Evolutionary conservation across 75 land plant species (phyloP), one percentile per base, ranked within the genome.

Genomic region (Gnetum montanum): DNA sequence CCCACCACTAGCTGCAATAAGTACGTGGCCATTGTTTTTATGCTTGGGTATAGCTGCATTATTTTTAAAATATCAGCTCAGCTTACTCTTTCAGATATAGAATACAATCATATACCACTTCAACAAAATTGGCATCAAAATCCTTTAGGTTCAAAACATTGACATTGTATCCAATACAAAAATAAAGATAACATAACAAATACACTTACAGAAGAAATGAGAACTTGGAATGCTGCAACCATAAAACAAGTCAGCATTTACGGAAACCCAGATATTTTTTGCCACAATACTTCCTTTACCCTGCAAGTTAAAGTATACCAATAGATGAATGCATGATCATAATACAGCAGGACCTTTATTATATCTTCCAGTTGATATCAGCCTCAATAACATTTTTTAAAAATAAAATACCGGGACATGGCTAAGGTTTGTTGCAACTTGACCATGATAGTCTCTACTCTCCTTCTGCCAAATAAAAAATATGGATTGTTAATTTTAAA

Each of bases 1-100:
- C 13, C 97, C 97, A 54, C 97, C 97, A 88, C 97, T 92, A n/a
- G 97, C 68, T 58, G 77, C 96, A 70, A 92, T 92, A 36, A 87
- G 68, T 57, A 92, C 58, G 43, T 88, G 84, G 27, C 97, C 94
- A 71, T 73, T 91, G 30, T 81, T 68, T 10, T 34, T 45, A 23
- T 36, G 54, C 62, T 75, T 71, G 25, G 49, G 68, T 16, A 44
- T 62, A 53, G 73, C 69, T 69, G 62, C 43, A 0, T 15, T 41
- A 41, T 41, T 4, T 15, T 41, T 15, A 41, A 41, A 15, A 15
- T 15, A 41, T 18, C 43, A 41, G 43, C 16, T 41, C 16, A 3
- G 1, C 4, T 15, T 5, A 15, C 12, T 28, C 27, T 0, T 50
- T 50, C 54, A 12, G 18, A 5, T 28, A 15, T 30, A 16, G 2